phyloP scores from a whole-genome alignment of 176 grass and related monocot species.

The Triticum dicoccoides region DNA sequence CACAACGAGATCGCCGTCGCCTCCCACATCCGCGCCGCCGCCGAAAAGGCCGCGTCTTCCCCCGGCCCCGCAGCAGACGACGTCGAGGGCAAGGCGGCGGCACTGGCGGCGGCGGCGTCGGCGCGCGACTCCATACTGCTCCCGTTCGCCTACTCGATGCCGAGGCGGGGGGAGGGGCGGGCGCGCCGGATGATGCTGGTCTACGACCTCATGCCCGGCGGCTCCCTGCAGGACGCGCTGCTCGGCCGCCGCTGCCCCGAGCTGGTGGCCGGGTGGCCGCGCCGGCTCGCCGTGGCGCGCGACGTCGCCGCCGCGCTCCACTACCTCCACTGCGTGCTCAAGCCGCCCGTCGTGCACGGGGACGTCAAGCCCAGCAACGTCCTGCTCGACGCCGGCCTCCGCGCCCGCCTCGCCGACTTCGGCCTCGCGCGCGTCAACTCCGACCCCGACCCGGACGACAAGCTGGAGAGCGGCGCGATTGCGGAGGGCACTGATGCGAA shows the following conservation, averaged over 20 bases:
- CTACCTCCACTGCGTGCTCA: slow-evolving; percentile 65
- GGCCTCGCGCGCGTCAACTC: slow-evolving; percentile 59
- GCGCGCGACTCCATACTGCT: slow-evolving; percentile 30
- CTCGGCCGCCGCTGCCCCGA: slow-evolving; percentile 57
- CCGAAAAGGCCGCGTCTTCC: neutral
- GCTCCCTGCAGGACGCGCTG: slow-evolving; percentile 76
- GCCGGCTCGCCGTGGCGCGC: slow-evolving; percentile 53
- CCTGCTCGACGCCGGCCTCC: slow-evolving; percentile 58
- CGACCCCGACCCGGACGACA: slow-evolving; percentile 18
- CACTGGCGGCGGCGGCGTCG: neutral
- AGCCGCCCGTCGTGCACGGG: slow-evolving; percentile 65
- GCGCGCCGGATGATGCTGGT: slow-evolving; percentile 59
- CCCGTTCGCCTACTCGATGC: slow-evolving; percentile 55
- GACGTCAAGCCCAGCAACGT: slow-evolving; percentile 93
- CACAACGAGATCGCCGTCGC: slow-evolving; percentile 73
- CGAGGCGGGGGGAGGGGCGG: slow-evolving; percentile 13
- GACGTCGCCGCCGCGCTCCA: slow-evolving; percentile 62
- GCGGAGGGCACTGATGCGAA: neutral
- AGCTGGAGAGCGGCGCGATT: slow-evolving; percentile 29
- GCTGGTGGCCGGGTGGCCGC: slow-evolving; percentile 46
- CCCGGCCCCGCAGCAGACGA: rapidly evolving
- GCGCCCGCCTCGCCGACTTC: slow-evolving; percentile 75
- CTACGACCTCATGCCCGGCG: slow-evolving; percentile 80
- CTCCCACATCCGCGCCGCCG: slow-evolving; percentile 29
- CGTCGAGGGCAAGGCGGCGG: neutral